A percentile compares a stretch with the other conserved stretches of the same genome.
phyloP scores from a whole-genome alignment of 2,329 filamentous ascomycete genomes.

The Tothia fuscella region DNA sequence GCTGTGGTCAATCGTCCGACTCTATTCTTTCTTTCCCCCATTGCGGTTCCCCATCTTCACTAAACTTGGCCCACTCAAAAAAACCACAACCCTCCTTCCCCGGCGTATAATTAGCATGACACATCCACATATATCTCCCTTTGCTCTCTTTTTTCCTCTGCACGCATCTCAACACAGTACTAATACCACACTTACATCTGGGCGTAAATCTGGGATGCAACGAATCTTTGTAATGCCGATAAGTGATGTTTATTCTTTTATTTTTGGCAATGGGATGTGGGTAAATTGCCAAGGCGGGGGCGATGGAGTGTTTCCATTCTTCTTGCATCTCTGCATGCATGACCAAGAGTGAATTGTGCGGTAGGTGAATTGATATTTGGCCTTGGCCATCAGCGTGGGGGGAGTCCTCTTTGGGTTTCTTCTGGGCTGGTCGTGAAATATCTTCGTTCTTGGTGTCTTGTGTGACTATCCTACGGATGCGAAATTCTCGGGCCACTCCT shows the following conservation, averaged over 20 bases:
- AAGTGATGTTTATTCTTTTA: slow-evolving; percentile 84
- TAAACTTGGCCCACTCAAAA: slow-evolving; percentile 79
- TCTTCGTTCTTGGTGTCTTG: slow-evolving; percentile 12
- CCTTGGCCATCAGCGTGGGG: slow-evolving; percentile 53
- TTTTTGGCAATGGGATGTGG: slow-evolving; percentile 74
- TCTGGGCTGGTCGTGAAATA: slow-evolving; percentile 1
- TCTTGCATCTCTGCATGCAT: slow-evolving; percentile 99
- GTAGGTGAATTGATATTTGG: slow-evolving; percentile 84
- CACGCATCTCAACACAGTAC: slow-evolving; percentile 61
- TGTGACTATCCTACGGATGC: slow-evolving; percentile 65
- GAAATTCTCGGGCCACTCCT: slow-evolving; percentile 86
- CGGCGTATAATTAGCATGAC: slow-evolving; percentile 61
- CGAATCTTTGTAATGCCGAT: slow-evolving; percentile 68
- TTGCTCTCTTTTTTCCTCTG: slow-evolving; percentile 65
- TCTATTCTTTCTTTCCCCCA: slow-evolving; percentile 39
- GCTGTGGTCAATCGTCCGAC: too few species aligned
- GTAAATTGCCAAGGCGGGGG: slow-evolving; percentile 62
- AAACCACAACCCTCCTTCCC: slow-evolving; percentile 52
- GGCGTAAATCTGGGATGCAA: slow-evolving; percentile 72
- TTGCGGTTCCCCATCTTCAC: slow-evolving; percentile 70
- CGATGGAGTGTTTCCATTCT: slow-evolving; percentile 84
- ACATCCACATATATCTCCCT: slow-evolving; percentile 91
- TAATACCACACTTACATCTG: slow-evolving; percentile 60
- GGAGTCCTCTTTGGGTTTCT: slow-evolving; percentile 21
- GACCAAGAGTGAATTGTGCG: slow-evolving; percentile 83